phyloP scores from a whole-genome alignment of 257 asterid species.

The Handroanthus guayacan region DNA sequence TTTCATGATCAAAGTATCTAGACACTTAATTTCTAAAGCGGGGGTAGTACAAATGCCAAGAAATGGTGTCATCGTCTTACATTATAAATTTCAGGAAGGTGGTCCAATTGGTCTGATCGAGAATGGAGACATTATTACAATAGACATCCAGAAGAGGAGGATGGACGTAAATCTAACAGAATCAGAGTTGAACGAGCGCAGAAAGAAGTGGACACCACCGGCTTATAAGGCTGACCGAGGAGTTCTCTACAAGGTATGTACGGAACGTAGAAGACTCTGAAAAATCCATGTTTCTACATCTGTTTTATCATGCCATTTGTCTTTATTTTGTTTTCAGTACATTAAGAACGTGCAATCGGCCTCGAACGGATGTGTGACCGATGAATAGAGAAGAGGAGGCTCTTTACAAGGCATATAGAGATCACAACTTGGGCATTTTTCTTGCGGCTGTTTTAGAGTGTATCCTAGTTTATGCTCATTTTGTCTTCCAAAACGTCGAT shows the following conservation, averaged over 20 bases:
- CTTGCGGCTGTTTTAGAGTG: conserved; percentile 28
- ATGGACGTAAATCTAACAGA: conserved; percentile 80
- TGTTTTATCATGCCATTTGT: background rate
- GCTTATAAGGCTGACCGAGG: conserved; percentile 83
- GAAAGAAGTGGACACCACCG: conserved; percentile 79
- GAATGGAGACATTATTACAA: conserved; percentile 76
- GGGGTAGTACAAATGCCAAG: background rate
- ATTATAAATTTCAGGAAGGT: conserved; percentile 76
- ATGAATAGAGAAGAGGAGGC: conserved; percentile 55
- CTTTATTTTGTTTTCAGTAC: conserved; percentile 54
- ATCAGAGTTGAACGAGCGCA: conserved; percentile 67
- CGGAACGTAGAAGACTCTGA: background rate
- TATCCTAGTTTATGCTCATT: background rate
- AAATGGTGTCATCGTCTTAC: background rate
- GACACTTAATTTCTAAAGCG: too few species aligned
- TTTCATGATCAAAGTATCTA: too few species aligned
- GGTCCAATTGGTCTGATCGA: conserved; percentile 89
- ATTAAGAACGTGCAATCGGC: conserved; percentile 89
- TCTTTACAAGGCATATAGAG: conserved; percentile 15
- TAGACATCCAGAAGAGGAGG: conserved; percentile 70
- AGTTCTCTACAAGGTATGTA: conserved; percentile 82
- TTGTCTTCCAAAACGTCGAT: background rate
- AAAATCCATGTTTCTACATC: background rate
- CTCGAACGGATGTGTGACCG: conserved; percentile 93
- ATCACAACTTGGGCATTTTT: conserved; percentile 9